Evolutionary conservation across 1,284 basidiomycete genomes (phyloP), one percentile per base, ranked within the genome.

Genomic region (Naganishia albida): DNA sequence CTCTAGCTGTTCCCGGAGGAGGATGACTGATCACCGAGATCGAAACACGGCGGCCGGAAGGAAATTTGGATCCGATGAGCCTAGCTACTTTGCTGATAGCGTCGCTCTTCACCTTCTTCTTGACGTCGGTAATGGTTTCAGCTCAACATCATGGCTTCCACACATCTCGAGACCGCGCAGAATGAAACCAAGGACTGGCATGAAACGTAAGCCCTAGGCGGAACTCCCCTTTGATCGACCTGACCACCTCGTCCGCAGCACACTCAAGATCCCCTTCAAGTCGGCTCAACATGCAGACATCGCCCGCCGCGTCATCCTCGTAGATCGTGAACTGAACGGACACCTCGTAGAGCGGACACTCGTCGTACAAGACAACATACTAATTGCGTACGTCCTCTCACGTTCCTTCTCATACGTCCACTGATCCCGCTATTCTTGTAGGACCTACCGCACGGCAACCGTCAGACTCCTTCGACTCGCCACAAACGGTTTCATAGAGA

Each of bases 401-500:
- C 4, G 54, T 46, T 26, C 23, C 26, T 44, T 18, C 4, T 43
- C 43, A 18, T 15, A 49, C 39, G 26, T 48, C 23, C 7, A n/a
- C 13, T n/a, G 13, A 28, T 10, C n/a, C 44, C n/a, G 3, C 25
- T 26, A 20, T 52, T 28, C 49, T 50, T 42, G 1, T 63, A 78
- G 74, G 8, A 68, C 66, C 7, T 76, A 77, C 67, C 50, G 59
- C n/a, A 72, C 77, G 86, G 89, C 90, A 52, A 93, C 91, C 0
- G 82, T 93, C 63, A 86, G 91, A 52, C 81, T 93, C n/a, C 86
- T 91, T 7, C 85, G 91, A 64, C 81, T 94, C 46, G 85, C 88
- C 0, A 83, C 89, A 50, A 94, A 93, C 71, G 86, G 87, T 2
- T 93, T 91, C 79, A 82, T 94, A 49, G 91, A 93, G 72, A 92